Percentiles rank a stretch among this genome's conserved stretches.
These are phyloP conservation scores for Saccharomycopsis amapae DNA, from an alignment of 805 yeast species.

Conservation along the genomic window DNA sequence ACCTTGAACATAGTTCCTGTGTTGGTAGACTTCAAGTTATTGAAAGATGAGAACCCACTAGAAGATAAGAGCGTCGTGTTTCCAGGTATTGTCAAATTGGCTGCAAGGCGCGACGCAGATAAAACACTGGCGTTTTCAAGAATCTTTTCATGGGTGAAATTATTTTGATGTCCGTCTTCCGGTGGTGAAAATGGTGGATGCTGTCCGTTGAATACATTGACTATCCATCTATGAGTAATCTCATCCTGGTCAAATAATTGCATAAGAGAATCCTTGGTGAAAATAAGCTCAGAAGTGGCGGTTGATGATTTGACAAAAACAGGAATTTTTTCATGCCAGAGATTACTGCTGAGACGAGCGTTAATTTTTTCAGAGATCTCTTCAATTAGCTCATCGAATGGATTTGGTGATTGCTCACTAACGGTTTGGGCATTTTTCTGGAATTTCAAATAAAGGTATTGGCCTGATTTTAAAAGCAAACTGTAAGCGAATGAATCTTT, in stretches of 20 bases:
- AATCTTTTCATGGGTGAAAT: not conserved
- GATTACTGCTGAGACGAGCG: not conserved
- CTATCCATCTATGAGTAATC: slow-evolving; percentile 18
- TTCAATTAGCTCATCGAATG: not conserved
- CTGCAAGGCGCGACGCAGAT: slow-evolving; percentile 4
- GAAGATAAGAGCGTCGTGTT: slow-evolving; percentile 1
- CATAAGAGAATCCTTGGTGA: slow-evolving; percentile 11
- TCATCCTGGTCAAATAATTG: not conserved
- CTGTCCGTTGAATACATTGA: not conserved
- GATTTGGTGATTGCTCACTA: not conserved
- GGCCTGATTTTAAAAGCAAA: not conserved
- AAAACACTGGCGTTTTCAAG: slow-evolving; percentile 8
- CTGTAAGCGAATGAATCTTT: slow-evolving; percentile 10
- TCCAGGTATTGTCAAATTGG: slow-evolving; percentile 4
- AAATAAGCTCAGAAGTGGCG: not conserved
- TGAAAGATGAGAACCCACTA: slow-evolving; percentile 1
- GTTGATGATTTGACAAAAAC: not conserved
- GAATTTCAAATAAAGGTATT: slow-evolving; percentile 6
- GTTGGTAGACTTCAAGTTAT: not conserved
- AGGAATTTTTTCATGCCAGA: slow-evolving; percentile 10
- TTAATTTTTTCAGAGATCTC: slow-evolving; percentile 6
- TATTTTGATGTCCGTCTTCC: not conserved
- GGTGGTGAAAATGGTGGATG: not conserved
- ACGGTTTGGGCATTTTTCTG: not conserved
- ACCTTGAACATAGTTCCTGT: not conserved